Evolutionary conservation across 2,329 filamentous ascomycete species (phyloP).

Genomic region (Scortechinia acanthostroma): DNA sequence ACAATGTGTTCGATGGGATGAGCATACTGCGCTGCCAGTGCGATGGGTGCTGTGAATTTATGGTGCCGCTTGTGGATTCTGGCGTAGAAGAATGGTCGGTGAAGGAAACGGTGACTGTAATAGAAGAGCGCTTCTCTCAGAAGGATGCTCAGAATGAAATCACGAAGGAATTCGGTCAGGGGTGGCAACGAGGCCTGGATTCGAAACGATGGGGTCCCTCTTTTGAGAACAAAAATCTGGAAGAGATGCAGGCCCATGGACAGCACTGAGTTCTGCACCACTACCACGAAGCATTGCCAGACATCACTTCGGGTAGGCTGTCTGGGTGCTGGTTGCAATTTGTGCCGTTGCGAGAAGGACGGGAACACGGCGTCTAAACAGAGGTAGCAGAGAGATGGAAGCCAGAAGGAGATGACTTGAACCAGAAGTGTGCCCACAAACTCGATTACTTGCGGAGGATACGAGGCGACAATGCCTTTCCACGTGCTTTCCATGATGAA

Average conservation of each 20-base stretch:
- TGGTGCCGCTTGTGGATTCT: conserved; percentile 48
- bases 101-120: conserved; percentile 43
- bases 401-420: conserved; percentile 36
- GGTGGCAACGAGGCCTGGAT: conserved; percentile 27
- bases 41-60: conserved; percentile 44
- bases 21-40: conserved; percentile 45
- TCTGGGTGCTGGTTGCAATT: conserved; percentile 40
- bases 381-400: conserved; percentile 30
- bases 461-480: conserved; percentile 5
- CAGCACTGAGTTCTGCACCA: conserved; percentile 36
- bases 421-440: conserved; percentile 27
- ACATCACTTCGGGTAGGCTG: conserved; percentile 38
- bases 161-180: conserved; percentile 20
- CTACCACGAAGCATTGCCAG: conserved; percentile 29
- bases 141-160: conserved; percentile 30
- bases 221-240: conserved; percentile 11
- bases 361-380: conserved; percentile 33
- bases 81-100: conserved; percentile 36
- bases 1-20: conserved; percentile 47
- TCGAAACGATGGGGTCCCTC: conserved; percentile 20
- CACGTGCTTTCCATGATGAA: too few species aligned
- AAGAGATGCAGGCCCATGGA: conserved; percentile 22
- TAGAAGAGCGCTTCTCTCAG: conserved; percentile 45
- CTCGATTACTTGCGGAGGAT: conserved; percentile 24
- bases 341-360: conserved; percentile 37